Evolutionary conservation across 2,329 filamentous ascomycete genomes (phyloP), one percentile per base, ranked within the genome.

Genomic region (Bertia moriformis): DNA sequence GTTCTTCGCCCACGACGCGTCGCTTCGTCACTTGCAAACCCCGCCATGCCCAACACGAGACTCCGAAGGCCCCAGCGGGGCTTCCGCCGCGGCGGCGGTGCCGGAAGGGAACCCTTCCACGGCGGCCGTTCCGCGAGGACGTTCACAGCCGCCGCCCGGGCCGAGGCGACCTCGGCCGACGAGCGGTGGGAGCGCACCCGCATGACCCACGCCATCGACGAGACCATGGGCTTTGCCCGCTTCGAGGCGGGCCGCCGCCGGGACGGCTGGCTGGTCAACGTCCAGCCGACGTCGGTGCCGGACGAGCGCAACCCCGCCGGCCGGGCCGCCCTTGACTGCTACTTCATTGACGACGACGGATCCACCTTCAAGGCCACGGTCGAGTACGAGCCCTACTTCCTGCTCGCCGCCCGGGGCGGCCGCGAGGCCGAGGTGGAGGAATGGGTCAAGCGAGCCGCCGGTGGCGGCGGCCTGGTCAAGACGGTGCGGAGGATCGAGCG

Each of bases 311-410:
- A 83, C 35, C 79, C 83, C 1, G 84, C 85, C 43, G 91, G 91
- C 29, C 78, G 86, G 46, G 83, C 91, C 1, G 91, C 85, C 5
- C 76, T 98, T 41, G 91, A 98, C 62, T 95, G 87, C 61, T 98
- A 95, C 65, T 98, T 98, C 60, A 82, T 98, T 43, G 84, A 88
- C 50, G 84, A 89, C 42, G 83, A 93, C 51, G 73, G 85, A 13
- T 74, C 79, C 38, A 89, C 83, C 4, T 98, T 98, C 70, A 98
- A 96, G 58, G 88, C 91, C 10, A 95, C 88, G 1, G 64, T 98
- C 46, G 86, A 94, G 62, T 96, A 94, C 57, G 87, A 96, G 50
- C 91, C 91, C 1, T 98, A 98, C 63, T 94, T 98, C 50, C 62
- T 98, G 43, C 76, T 98, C 39, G 89, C 88, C 0, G 84, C 87